Base-by-base conservation (phyloP, 495 filamentous ascomycete genomes). In the Neurospora hispaniola region DNA sequence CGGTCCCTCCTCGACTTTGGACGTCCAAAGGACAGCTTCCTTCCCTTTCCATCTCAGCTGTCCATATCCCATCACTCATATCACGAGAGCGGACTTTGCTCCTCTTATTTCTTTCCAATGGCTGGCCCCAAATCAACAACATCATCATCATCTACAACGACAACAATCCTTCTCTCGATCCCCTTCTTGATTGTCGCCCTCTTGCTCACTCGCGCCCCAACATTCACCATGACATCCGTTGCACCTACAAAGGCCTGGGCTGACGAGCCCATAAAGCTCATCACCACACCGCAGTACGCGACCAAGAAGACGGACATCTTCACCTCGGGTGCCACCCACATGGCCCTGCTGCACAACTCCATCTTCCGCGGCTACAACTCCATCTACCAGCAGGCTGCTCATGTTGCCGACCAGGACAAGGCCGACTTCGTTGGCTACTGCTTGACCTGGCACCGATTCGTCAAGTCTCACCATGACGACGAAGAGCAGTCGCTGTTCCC, bases 301-400 rank as follows among this genome's bases (percentile, higher is more conserved):
- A 86, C 83, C 27, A 81, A 81, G 75, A 83, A 84, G 84, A 83
- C 83, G 46, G 84, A 86, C 75, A 78, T 86, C 75, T 86, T 86
- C 76, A 84, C 84, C 5, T 81, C 83, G 3, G 84, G 84, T 40
- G 86, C 88, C 6, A 87, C 87, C 16, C 86, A 89, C 75, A 90
- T 90, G 88, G 85, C 86, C 3, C 77, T 88, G 69, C 80, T 88
- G 23, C 85, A 90, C 80, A 90, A 90, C 79, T 82, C 84, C 43
- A 87, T 89, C 73, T 79, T 90, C 48, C 87, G 88, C 44, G 87
- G 86, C 73, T 87, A 84, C 78, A 90, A 90, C 79, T 86, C 85
- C 71, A 86, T 90, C 76, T 88, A 84, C 79, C 85, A 83, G 20
- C 85, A 87, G 70, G 85, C 85, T 14, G 79, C 80, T 12, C 77